Evolutionary conservation across 176 grass and related monocot genomes (phyloP).

Genomic region (Canna indica): DNA sequence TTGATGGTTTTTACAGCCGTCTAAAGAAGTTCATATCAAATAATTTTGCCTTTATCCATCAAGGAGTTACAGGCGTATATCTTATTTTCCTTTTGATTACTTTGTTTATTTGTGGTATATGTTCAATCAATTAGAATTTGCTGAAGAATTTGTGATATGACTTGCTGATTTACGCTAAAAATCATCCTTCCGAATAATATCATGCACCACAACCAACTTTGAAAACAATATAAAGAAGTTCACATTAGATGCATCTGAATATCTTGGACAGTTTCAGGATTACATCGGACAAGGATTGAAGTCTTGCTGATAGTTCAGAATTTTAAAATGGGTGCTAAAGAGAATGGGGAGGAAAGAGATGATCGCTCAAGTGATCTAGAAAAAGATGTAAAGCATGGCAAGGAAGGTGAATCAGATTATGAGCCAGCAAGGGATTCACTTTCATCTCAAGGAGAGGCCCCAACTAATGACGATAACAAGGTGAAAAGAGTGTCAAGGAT

Average conservation of each 20-base stretch:
- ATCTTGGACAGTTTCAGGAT: background rate
- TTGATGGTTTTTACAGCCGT: background rate
- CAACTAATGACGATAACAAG: slow-evolving; percentile 53
- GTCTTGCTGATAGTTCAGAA: slow-evolving; percentile 10
- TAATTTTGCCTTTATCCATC: too few species aligned
- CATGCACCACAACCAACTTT: background rate
- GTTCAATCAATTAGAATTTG: background rate
- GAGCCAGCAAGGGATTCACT: slow-evolving; percentile 58
- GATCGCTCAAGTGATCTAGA: slow-evolving; percentile 37
- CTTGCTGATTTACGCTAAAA: background rate
- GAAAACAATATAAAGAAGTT: background rate
- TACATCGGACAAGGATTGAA: slow-evolving; percentile 4
- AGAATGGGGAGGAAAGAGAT: slow-evolving; percentile 62
- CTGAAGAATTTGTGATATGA: background rate
- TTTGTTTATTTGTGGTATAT: background rate
- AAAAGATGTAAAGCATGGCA: slow-evolving; percentile 50
- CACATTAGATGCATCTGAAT: background rate
- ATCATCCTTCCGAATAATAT: background rate
- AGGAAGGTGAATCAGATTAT: slow-evolving; percentile 51
- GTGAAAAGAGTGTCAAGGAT: slow-evolving; percentile 52
- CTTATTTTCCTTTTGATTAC: background rate
- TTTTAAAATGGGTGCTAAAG: slow-evolving; percentile 71
- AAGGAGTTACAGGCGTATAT: background rate
- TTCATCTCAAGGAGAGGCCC: slow-evolving; percentile 53
- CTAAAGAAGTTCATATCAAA: background rate